These are phyloP conservation scores for Aspergillus melleus DNA, from an alignment of 2,329 filamentous ascomycete species.

Conservation along the genomic window DNA sequence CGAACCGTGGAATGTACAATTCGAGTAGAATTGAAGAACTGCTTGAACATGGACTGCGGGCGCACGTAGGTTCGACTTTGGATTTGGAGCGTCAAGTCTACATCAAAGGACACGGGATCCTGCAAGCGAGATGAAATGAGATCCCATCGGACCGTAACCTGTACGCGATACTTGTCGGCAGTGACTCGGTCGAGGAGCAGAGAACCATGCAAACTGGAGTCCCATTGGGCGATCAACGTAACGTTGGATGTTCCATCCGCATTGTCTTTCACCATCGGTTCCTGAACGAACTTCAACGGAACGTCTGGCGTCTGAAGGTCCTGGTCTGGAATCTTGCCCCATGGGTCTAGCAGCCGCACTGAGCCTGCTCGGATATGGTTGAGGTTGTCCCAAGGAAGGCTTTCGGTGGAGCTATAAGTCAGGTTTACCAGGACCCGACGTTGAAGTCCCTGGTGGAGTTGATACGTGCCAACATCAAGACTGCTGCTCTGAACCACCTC, in stretches of 20 bases:
- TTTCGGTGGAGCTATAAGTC: conserved; percentile 87
- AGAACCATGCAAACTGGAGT: conserved; percentile 88
- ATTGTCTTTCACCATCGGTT: conserved; percentile 79
- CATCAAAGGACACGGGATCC: conserved; percentile 83
- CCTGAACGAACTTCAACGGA: conserved; percentile 71
- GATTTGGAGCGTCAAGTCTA: conserved; percentile 80
- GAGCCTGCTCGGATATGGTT: conserved; percentile 74
- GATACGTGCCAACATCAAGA: conserved; percentile 85
- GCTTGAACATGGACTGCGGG: conserved; percentile 81
- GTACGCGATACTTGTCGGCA: conserved; percentile 87
- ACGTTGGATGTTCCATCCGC: conserved; percentile 87
- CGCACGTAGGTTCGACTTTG: conserved; percentile 80
- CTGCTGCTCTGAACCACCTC: conserved; percentile 86
- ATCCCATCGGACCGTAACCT: conserved; percentile 84
- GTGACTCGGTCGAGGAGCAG: conserved; percentile 92
- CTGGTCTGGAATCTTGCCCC: conserved; percentile 80
- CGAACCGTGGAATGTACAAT: conserved; percentile 84
- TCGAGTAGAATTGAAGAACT: conserved; percentile 79
- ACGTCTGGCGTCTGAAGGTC: conserved; percentile 72
- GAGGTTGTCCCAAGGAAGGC: conserved; percentile 84
- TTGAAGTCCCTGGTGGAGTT: conserved; percentile 92
- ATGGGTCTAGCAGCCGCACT: conserved; percentile 79
- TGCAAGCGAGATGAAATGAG: conserved; percentile 78
- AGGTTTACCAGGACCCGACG: conserved; percentile 82
- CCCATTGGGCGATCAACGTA: conserved; percentile 90